Conservation (phyloP, 139 green algal species). For the Pleodorina starrii region DNA sequence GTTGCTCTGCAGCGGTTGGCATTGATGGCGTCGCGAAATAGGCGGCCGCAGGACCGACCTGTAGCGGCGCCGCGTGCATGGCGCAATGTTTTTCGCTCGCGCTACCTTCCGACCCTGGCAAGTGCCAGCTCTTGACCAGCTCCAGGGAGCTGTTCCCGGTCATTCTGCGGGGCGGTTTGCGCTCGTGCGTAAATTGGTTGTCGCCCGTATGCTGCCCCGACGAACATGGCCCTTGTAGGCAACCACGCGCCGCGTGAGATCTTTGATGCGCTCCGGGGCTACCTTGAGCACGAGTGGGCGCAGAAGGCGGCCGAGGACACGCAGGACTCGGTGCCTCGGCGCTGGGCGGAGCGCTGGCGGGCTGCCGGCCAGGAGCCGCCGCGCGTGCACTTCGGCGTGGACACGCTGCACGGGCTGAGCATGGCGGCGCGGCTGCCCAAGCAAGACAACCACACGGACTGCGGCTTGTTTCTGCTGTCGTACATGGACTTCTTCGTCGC, state of each 20-base stretch:
- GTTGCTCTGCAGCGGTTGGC: neutral
- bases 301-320: constrained; percentile 36
- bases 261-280: constrained; percentile 66
- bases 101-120: neutral
- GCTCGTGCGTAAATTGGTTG: neutral
- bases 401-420: neutral
- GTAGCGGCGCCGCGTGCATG: neutral
- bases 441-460: constrained; percentile 95
- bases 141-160: no score
- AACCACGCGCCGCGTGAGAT: constrained; percentile 62
- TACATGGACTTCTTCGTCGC: constrained; percentile 88
- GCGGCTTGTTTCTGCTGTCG: constrained; percentile 91
- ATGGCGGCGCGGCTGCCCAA: constrained; percentile 26
- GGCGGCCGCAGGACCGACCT: neutral
- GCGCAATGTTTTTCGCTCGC: neutral
- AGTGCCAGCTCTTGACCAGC: no score
- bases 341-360: neutral
- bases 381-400: neutral
- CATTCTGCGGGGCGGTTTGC: no score
- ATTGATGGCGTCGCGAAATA: neutral
- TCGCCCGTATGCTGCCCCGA: neutral
- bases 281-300: constrained; percentile 74
- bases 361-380: neutral
- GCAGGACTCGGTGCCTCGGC: neutral
- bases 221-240: constrained; percentile 51